phyloP scores from a whole-genome alignment of 2,329 filamentous ascomycete species.

The Neurospora sp. region DNA sequence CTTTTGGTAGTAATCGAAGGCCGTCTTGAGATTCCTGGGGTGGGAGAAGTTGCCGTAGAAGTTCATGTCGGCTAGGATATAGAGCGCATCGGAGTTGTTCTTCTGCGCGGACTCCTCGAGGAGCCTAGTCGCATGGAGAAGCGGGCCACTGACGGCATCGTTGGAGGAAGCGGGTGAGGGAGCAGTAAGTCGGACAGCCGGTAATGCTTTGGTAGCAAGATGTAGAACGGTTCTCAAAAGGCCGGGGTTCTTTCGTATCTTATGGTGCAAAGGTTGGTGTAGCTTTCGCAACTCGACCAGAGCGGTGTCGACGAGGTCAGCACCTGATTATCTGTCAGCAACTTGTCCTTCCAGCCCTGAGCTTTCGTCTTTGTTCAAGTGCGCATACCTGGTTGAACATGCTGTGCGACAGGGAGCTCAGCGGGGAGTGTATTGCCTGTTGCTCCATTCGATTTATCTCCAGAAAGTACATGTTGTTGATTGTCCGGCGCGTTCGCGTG shows the following conservation, averaged over 20 bases:
- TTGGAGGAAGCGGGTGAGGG: conserved; percentile 32
- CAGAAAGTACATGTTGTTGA: conserved; percentile 25
- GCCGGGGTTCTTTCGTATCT: conserved; percentile 33
- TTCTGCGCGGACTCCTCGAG: conserved; percentile 42
- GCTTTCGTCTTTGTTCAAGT: not conserved
- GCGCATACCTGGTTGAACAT: conserved; percentile 28
- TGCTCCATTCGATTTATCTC: conserved; percentile 14
- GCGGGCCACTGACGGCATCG: conserved; percentile 29
- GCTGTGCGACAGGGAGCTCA: conserved; percentile 23
- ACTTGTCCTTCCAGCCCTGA: not conserved
- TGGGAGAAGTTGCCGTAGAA: conserved; percentile 93
- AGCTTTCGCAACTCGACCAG: conserved; percentile 40
- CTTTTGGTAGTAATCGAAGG: conserved; percentile 72
- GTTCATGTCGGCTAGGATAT: conserved; percentile 84
- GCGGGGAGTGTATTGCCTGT: conserved; percentile 16
- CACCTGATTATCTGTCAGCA: conserved; percentile 27
- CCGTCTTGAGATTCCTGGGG: conserved; percentile 67
- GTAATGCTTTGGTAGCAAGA: conserved; percentile 38
- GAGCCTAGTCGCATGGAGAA: conserved; percentile 41
- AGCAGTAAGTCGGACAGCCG: conserved; percentile 38
- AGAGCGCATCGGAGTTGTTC: conserved; percentile 75
- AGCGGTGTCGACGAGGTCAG: conserved; percentile 44
- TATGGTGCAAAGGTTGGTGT: conserved; percentile 33
- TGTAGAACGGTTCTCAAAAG: conserved; percentile 34
- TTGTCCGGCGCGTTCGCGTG: conserved; percentile 24